Evolutionary conservation across 106 monocot genomes (phyloP), one percentile per base, ranked within the genome.

Genomic region (Narthecium ossifragum): DNA sequence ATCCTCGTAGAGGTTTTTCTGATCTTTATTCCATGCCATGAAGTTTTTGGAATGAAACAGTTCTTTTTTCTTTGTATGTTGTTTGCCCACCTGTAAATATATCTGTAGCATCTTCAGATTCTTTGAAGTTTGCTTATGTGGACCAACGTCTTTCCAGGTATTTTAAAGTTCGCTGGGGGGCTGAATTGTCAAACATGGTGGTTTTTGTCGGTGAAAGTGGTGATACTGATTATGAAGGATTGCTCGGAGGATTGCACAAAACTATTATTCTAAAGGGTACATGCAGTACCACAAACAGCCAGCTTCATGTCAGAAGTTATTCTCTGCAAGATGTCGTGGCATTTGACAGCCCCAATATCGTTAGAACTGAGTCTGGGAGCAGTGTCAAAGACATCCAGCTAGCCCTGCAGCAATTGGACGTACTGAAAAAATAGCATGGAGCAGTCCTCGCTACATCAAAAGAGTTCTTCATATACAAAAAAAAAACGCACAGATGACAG

Each of bases 161-260:
- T 46, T 62, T 94, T 50, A 80, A 85, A 46, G 70, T 94, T 22
- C 67, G 94, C 28, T 94, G 94, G 94, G 90, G 83, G 7, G 51
- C 61, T 5, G 81, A 90, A 21, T 43, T 96, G 38, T 76, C 86
- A 56, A 90, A 80, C 50, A 71, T 96, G 80, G 83, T 86, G 24
- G 96, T 96, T 13, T 67, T 96, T 65, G 84, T 96, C 50, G 96
- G 96, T 24, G 84, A 90, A 65, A 76, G 65, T 50, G 96, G 96
- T 15, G 83, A 86, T 41, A 76, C 86, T 9, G 96, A 96, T 65
- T 96, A 86, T 40, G 90, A 96, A 40, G 86, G 86, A 53, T 41
- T 96, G 55, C 72, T 96, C 11, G 80, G 83, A 53, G 96, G 96
- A 2, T 73, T 86, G 17, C 90, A 90, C 71, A 96, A 86, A 60